These are phyloP conservation scores for Trypanosoma melophagium DNA, from an alignment of 208 protist genomes.

Conservation along the genomic window DNA sequence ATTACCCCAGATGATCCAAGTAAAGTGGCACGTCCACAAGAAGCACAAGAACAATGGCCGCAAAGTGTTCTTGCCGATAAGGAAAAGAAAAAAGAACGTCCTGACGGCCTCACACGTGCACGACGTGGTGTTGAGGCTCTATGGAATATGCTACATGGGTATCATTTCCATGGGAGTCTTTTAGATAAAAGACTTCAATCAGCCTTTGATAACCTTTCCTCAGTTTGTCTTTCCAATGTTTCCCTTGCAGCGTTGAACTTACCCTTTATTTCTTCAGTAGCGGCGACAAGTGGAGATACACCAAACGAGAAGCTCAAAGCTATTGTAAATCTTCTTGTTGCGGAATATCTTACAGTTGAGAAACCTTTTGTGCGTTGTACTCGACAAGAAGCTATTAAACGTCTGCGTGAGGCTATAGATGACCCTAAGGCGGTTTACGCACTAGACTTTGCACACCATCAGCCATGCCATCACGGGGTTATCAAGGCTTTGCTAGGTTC, in stretches of 20 bases:
- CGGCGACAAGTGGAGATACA: constrained; percentile 26
- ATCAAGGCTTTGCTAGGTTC: constrained; percentile 55
- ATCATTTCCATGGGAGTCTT: constrained; percentile 59
- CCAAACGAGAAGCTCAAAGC: constrained; percentile 62
- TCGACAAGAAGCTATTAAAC: constrained; percentile 72
- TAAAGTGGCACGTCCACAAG: constrained; percentile 64
- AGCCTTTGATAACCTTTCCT: constrained; percentile 64
- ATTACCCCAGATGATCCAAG: constrained; percentile 93
- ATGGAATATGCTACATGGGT: constrained; percentile 71
- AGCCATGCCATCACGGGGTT: constrained; percentile 69
- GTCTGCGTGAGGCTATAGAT: constrained; percentile 40
- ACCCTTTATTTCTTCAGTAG: constrained; percentile 36
- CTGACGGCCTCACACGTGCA: constrained; percentile 58
- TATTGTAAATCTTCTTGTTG: constrained; percentile 59
- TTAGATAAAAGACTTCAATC: constrained; percentile 48
- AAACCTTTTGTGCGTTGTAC: constrained; percentile 56
- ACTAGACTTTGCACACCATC: constrained; percentile 75
- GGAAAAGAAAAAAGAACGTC: constrained; percentile 53
- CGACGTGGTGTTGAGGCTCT: constrained; percentile 64
- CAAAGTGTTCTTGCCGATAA: constrained; percentile 33
- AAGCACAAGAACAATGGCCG: constrained; percentile 72
- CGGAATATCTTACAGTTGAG: constrained; percentile 77
- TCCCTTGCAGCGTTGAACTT: constrained; percentile 50
- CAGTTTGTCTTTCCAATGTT: constrained; percentile 67
- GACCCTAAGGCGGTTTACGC: constrained; percentile 39